Percentiles rank a stretch among this genome's conserved stretches.
Evolutionary conservation across 1,284 basidiomycete genomes (phyloP).

Genomic region (Cystobasidium slooffiae): DNA sequence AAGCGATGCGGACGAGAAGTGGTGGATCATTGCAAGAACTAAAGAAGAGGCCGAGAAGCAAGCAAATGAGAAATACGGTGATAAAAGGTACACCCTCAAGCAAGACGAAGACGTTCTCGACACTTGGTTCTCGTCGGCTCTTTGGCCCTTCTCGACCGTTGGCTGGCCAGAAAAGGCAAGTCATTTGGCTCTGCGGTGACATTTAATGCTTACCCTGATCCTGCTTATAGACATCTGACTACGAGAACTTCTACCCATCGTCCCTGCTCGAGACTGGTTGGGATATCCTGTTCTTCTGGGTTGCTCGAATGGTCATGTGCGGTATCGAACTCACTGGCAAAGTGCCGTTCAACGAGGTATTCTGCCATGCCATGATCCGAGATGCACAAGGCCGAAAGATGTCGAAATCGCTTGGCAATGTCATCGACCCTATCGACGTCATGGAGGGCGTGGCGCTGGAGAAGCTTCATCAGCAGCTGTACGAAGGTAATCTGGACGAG

Average conservation of each 20-base stretch:
- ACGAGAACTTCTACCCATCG: conserved; percentile 83
- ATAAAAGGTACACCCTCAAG: conserved; percentile 74
- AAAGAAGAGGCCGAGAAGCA: conserved; percentile 78
- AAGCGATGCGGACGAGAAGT: conserved; percentile 72
- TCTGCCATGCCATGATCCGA: conserved; percentile 98
- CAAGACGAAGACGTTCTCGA: conserved; percentile 98
- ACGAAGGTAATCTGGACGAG: conserved; percentile 90
- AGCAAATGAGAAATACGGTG: conserved; percentile 73
- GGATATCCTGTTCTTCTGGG: conserved; percentile 99
- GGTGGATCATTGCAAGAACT: conserved; percentile 90
- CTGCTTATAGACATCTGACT: conserved; percentile 67
- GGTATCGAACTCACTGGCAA: conserved; percentile 86
- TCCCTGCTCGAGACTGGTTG: conserved; percentile 94
- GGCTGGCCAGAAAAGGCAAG: conserved; percentile 90
- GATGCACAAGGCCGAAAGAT: conserved; percentile 99
- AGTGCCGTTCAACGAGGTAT: conserved; percentile 96
- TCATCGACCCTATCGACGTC: conserved; percentile 96
- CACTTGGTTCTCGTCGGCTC: conserved; percentile 97
- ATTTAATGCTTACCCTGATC: neutral
- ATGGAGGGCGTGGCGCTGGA: conserved; percentile 86
- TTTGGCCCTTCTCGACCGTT: conserved; percentile 98
- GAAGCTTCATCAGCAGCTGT: conserved; percentile 82
- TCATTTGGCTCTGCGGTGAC: neutral
- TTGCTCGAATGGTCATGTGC: conserved; percentile 96
- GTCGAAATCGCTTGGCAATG: conserved; percentile 98